Evolutionary conservation across 345 rosid genomes (phyloP).

Genomic region (Arabis hirsuta): DNA sequence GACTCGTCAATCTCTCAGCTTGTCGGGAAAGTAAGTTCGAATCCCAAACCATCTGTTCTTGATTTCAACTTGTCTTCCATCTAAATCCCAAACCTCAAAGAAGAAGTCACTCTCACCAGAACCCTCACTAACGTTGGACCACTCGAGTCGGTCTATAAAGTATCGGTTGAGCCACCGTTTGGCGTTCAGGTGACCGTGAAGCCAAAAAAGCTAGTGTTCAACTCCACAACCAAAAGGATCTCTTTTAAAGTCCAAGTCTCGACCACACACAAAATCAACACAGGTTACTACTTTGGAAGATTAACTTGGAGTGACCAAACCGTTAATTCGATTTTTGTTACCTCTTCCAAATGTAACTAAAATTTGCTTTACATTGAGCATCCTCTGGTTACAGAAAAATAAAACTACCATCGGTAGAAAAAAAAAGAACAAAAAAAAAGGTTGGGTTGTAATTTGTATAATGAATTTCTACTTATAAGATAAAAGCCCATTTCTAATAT

Average conservation of each 20-base stretch:
- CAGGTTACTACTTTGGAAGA: slow-evolving; percentile 54
- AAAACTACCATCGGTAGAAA: too few relatives aligned
- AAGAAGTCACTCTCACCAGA: slow-evolving; percentile 38
- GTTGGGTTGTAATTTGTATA: too few relatives aligned
- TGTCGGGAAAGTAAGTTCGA: slow-evolving; percentile 44
- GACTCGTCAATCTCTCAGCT: slow-evolving; percentile 53
- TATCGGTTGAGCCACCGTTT: slow-evolving; percentile 34
- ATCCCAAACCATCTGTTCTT: slow-evolving; percentile 21
- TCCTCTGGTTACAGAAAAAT: too few relatives aligned
- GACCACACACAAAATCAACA: slow-evolving; percentile 37
- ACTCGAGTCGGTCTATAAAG: slow-evolving; percentile 39
- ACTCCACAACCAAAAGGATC: slow-evolving; percentile 23
- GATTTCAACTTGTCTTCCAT: slow-evolving; percentile 59
- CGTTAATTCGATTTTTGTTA: too few relatives aligned
- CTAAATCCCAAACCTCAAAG: slow-evolving; percentile 38
- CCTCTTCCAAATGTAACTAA: too few relatives aligned
- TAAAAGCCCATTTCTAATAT: too few relatives aligned
- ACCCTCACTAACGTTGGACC: slow-evolving; percentile 54
- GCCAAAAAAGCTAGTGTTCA: slow-evolving; percentile 38
- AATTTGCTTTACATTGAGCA: too few relatives aligned
- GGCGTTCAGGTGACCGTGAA: slow-evolving; percentile 34
- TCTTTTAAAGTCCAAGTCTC: slow-evolving; percentile 36
- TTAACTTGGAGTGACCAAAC: slow-evolving; percentile 44
- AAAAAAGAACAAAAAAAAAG: too few relatives aligned
- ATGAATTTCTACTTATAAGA: too few relatives aligned